Evolutionary conservation across 1,139 yeast species (phyloP).

Genomic region (Pichia sp.): DNA sequence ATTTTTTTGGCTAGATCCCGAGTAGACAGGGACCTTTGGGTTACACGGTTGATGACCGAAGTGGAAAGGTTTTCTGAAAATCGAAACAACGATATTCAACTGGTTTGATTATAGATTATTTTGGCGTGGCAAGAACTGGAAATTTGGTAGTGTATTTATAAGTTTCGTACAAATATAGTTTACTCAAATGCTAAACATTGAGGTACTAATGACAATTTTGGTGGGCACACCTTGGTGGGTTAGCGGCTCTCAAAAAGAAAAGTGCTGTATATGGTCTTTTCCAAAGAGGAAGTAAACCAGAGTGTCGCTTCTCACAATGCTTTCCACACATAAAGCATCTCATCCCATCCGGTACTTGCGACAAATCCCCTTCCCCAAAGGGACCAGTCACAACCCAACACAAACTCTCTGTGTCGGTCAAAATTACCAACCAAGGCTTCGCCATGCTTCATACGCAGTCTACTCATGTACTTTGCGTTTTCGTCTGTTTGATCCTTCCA

Average conservation of each 20-base stretch:
- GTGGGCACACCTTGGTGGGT: background rate
- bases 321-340: conserved; percentile 90
- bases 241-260: too few relatives aligned
- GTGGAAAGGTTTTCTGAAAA: conserved; percentile 49
- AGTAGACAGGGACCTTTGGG: conserved; percentile 85
- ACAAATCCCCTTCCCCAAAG: conserved; percentile 98
- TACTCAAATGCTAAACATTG: background rate
- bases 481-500: conserved; percentile 73
- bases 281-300: background rate
- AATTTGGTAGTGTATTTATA: background rate
- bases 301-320: conserved; percentile 19
- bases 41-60: conserved; percentile 55
- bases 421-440: conserved; percentile 56
- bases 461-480: conserved; percentile 43
- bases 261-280: too few relatives aligned
- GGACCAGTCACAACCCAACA: conserved; percentile 92
- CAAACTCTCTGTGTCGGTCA: conserved; percentile 78
- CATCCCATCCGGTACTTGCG: conserved; percentile 96
- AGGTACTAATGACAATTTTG: background rate
- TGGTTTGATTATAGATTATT: conserved; percentile 12
- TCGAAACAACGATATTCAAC: conserved; percentile 23
- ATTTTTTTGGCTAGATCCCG: conserved; percentile 79
- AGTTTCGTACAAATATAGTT: background rate
- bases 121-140: too few relatives aligned
- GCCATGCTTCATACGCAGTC: conserved; percentile 35